Evolutionary conservation across 352 stramenopile species (phyloP).

Genomic region (Pythium aristosporum): DNA sequence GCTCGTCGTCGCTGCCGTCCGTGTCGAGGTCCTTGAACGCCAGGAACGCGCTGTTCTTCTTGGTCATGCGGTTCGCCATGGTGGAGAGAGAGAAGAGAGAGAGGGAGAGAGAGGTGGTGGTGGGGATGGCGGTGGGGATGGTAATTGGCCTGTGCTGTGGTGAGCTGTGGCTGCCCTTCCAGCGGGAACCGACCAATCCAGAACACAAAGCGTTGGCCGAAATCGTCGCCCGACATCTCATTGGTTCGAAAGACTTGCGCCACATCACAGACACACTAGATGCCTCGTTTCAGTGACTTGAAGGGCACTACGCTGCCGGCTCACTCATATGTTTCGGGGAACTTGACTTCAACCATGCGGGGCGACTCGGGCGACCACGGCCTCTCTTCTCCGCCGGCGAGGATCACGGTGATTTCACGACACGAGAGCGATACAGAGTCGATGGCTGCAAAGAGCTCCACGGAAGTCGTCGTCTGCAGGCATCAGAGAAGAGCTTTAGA

Average conservation of each 20-base stretch:
- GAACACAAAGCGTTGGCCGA: constrained; percentile 15
- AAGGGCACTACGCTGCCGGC: constrained; percentile 12
- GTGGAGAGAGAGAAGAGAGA: background rate
- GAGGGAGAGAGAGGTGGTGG: background rate
- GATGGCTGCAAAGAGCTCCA: constrained; percentile 67
- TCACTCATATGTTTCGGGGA: constrained; percentile 73
- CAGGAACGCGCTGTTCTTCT: constrained; percentile 74
- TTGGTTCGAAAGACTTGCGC: constrained; percentile 11
- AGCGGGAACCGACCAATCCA: constrained; percentile 15
- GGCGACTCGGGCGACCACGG: constrained; percentile 72
- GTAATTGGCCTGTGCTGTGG: background rate
- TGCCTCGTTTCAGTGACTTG: constrained; percentile 16
- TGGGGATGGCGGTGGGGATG: background rate
- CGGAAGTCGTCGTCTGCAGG: constrained; percentile 45
- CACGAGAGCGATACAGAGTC: constrained; percentile 66
- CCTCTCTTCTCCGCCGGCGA: constrained; percentile 56
- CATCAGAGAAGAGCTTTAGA: background rate
- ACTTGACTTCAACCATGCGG: constrained; percentile 64
- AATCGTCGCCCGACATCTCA: constrained; percentile 15
- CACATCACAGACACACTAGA: constrained; percentile 16
- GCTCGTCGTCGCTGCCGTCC: constrained; percentile 57
- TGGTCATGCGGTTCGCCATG: constrained; percentile 25
- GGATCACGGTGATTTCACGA: constrained; percentile 62
- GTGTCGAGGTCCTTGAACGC: constrained; percentile 56
- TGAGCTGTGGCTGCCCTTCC: constrained; percentile 2